Base-by-base conservation (phyloP, 192 early-diverging fungal species). In the Entrophospora sp. region DNA sequence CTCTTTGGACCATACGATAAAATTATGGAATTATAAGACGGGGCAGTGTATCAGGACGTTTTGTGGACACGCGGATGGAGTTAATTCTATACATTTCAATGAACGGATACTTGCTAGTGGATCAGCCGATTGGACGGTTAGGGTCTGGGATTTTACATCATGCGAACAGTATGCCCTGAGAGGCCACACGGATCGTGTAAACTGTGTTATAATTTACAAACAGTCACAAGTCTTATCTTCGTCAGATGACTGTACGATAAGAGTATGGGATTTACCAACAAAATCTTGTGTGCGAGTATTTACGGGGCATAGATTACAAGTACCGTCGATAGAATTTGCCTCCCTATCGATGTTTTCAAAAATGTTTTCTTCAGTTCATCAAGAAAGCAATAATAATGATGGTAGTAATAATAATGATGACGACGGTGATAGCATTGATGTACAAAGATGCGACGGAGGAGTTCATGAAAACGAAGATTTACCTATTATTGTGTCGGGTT, bases 161-260 rank as follows among this genome's bases (percentile, higher is more conserved):
- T 84, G 85, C 12, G 80, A 85, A 70, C 83, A 81, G 58, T 86
- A 76, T 53, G 84, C 83, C 1, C 75, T 98, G 18, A 80, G 73
- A 14, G 96, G 94, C 0, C 95, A 99, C 58, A 76, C 82, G 1
- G 92, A 95, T 71, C 89, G 90, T 87, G 91, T 97, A 48, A 98
- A 98, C 73, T 78, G 86, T 40, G 92, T 98, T 34, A 85, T 86
- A 31, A 80, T 98, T 34, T 83, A 79, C 46, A 81, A 85, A 62
- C 75, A 84, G 28, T 81, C 77, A 30, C 64, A 79, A 14, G 57
- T 90, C 32, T 82, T 97, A 9, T 92, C 91, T 1, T 91, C 89
- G 40, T 92, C 91, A 9, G 94, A 97, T 73, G 97, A 99, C 59
- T 80, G 79, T 44, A 91, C 89, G 2, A 78, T 90, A 31, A 85